These are phyloP conservation scores for Crataegus laevigata DNA, from an alignment of 306 rosid genomes.

Conservation along the genomic window DNA sequence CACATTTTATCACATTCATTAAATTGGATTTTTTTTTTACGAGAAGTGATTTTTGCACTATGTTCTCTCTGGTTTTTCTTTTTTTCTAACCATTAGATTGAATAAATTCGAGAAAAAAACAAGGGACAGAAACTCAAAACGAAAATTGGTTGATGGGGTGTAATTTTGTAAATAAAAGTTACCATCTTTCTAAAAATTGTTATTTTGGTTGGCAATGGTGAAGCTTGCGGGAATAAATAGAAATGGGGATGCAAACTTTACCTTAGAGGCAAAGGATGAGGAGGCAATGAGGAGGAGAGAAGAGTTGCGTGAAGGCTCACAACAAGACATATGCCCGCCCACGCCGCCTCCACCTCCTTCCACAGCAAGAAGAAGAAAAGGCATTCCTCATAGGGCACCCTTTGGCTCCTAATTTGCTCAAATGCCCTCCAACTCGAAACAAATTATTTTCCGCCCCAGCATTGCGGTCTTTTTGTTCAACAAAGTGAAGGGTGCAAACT, in stretches of 20 bases:
- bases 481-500: conserved; percentile 18
- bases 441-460: neutral
- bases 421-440: neutral
- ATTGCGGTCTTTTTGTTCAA: conserved; percentile 7
- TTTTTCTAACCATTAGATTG: neutral
- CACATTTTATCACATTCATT: neutral
- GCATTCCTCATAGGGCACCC: conserved; percentile 95
- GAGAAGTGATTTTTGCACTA: neutral
- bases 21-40: conserved; percentile 4
- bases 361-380: conserved; percentile 86
- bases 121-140: neutral
- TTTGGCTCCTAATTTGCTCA: conserved; percentile 46
- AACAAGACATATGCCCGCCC: conserved; percentile 60
- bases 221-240: conserved; percentile 79
- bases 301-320: conserved; percentile 77
- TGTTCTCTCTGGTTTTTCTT: too few relatives aligned
- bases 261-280: conserved; percentile 44
- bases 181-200: neutral
- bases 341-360: conserved; percentile 81
- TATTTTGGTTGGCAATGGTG: conserved; percentile 6
- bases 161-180: neutral
- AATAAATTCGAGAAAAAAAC: too few relatives aligned
- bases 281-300: conserved; percentile 30
- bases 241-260: conserved; percentile 73
- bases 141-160: neutral